phyloP scores from a whole-genome alignment of 1,284 basidiomycete species.

The Austroboletus olivaceoglutinosus region DNA sequence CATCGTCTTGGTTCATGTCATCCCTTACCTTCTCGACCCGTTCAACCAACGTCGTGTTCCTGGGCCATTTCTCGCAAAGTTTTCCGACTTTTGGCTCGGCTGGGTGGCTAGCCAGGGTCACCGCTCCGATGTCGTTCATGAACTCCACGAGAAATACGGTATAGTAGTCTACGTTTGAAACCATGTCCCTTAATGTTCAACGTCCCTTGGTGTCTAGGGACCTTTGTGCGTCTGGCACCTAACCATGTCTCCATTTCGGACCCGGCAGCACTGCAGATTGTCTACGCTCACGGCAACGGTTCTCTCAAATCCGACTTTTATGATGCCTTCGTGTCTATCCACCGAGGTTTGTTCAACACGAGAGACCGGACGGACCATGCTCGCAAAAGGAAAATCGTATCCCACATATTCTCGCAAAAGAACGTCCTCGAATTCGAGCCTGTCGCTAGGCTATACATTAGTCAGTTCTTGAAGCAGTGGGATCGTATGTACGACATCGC shows the following conservation, averaged over 20 bases:
- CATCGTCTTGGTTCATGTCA: constrained; percentile 48
- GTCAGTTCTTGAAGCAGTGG: constrained; percentile 70
- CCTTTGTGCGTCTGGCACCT: constrained; percentile 82
- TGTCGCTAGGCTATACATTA: constrained; percentile 64
- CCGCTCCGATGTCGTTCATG: constrained; percentile 74
- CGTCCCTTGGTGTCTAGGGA: constrained; percentile 49
- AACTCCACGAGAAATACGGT: constrained; percentile 78
- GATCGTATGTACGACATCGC: constrained; percentile 67
- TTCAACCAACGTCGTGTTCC: constrained; percentile 61
- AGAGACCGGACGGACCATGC: constrained; percentile 80
- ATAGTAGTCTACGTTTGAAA: constrained; percentile 11
- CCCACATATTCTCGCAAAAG: constrained; percentile 85
- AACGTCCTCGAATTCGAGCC: constrained; percentile 81
- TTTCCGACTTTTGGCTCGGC: constrained; percentile 79
- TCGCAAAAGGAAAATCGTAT: constrained; percentile 86
- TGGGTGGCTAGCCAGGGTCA: constrained; percentile 64
- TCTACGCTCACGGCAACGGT: constrained; percentile 81
- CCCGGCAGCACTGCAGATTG: constrained; percentile 69
- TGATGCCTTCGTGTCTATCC: constrained; percentile 74
- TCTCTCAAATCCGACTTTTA: constrained; percentile 79
- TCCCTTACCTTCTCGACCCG: constrained; percentile 60
- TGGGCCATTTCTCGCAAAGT: constrained; percentile 74
- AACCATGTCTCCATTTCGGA: constrained; percentile 85
- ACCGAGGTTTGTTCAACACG: constrained; percentile 82
- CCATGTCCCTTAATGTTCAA: no score